phyloP scores from a whole-genome alignment of 352 stramenopile species.

The Pythium grandisporangium region DNA sequence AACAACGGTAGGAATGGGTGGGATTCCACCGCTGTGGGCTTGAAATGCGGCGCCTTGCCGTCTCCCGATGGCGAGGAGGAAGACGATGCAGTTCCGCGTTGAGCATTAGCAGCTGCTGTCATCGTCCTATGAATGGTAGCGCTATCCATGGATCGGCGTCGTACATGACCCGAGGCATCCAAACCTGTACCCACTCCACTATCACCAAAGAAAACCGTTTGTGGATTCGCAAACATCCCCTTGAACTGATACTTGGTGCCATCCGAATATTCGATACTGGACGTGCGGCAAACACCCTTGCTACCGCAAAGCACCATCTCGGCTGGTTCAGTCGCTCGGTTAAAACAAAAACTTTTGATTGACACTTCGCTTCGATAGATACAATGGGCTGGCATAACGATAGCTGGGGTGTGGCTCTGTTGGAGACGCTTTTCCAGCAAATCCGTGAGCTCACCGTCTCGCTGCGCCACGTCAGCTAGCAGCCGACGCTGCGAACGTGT shows the following conservation, averaged over 20 bases:
- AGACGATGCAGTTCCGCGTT: neutral
- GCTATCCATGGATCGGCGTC: neutral
- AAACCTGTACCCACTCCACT: neutral
- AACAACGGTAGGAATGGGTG: constrained; percentile 78
- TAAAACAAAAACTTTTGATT: constrained; percentile 82
- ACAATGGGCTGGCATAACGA: constrained; percentile 35
- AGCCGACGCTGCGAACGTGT: constrained; percentile 63
- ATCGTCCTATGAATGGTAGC: neutral
- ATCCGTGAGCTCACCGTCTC: constrained; percentile 36
- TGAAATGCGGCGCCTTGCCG: constrained; percentile 58
- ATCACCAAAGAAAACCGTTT: constrained; percentile 25
- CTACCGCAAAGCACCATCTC: constrained; percentile 71
- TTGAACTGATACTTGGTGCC: constrained; percentile 76
- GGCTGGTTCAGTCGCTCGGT: constrained; percentile 34
- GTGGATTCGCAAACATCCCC: constrained; percentile 56
- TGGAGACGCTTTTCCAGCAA: constrained; percentile 49
- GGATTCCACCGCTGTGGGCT: constrained; percentile 59
- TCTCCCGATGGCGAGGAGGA: constrained; percentile 6
- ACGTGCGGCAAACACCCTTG: constrained; percentile 65
- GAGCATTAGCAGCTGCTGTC: constrained; percentile 4
- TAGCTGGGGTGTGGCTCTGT: constrained; percentile 16
- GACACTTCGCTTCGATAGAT: constrained; percentile 77
- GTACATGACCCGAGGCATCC: neutral
- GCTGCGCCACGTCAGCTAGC: constrained; percentile 27
- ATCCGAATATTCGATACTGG: constrained; percentile 54